These are phyloP conservation scores for Puccinia polysora DNA, from an alignment of 1,284 basidiomycete species.

Conservation along the genomic window DNA sequence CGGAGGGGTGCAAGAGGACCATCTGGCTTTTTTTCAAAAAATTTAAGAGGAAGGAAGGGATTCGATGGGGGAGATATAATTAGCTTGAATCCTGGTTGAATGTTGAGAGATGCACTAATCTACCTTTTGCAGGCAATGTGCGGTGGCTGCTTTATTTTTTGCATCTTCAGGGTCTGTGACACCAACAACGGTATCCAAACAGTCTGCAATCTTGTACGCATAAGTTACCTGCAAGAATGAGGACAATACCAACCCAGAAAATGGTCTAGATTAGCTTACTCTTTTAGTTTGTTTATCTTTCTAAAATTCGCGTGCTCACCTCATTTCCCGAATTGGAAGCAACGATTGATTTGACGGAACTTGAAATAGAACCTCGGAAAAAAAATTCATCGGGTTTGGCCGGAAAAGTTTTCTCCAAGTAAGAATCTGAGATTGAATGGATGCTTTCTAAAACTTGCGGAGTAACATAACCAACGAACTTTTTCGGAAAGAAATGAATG, in stretches of 20 bases:
- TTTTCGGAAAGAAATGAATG: neutral
- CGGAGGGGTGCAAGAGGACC: conserved; percentile 27
- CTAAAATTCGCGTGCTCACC: neutral
- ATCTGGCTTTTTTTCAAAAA: conserved; percentile 39
- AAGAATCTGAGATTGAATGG: conserved; percentile 31
- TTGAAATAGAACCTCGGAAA: conserved; percentile 27
- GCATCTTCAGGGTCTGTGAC: conserved; percentile 32
- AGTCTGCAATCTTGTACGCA: conserved; percentile 38
- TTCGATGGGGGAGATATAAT: neutral
- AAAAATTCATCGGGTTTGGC: conserved; percentile 29
- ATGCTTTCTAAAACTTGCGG: conserved; percentile 34
- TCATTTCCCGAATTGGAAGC: conserved; percentile 43
- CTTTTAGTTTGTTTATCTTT: neutral
- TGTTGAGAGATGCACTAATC: neutral
- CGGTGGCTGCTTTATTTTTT: conserved; percentile 26
- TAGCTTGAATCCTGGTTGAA: neutral
- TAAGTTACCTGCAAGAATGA: conserved; percentile 19
- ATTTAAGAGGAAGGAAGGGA: no score
- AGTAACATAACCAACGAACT: conserved; percentile 41
- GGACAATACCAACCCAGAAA: neutral
- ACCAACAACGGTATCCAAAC: conserved; percentile 39
- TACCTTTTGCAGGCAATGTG: conserved; percentile 37
- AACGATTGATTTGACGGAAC: conserved; percentile 25
- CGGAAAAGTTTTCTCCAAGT: conserved; percentile 1
- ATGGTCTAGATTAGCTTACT: neutral